A percentile compares a stretch with the other conserved stretches of the same genome.
These are phyloP conservation scores for Cystofilobasidium macerans DNA, from an alignment of 768 basidiomycete genomes.

Conservation along the genomic window DNA sequence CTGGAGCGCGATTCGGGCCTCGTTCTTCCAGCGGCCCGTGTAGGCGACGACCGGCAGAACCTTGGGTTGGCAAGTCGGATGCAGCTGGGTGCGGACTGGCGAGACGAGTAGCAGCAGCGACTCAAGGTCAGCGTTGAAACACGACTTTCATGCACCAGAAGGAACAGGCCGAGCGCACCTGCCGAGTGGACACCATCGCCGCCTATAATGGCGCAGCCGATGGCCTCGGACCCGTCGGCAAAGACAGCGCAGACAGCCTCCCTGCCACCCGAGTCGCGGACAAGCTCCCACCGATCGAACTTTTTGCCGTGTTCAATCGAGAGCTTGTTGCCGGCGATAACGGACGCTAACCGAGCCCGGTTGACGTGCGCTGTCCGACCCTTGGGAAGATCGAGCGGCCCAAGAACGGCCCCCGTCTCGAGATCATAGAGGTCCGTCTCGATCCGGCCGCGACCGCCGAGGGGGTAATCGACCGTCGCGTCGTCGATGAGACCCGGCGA, in stretches of 20 bases:
- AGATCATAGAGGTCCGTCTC: background rate
- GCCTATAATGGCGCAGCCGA: conserved; percentile 19
- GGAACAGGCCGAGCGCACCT: conserved; percentile 2
- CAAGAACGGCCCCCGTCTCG: conserved; percentile 29
- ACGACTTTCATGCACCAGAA: background rate
- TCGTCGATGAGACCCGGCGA: background rate
- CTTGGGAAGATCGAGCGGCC: conserved; percentile 31
- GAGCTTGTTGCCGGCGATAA: background rate
- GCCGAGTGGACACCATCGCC: conserved; percentile 16
- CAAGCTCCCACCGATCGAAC: conserved; percentile 12
- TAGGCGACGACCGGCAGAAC: conserved; percentile 21
- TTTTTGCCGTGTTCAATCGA: conserved; percentile 7
- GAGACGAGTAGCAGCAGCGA: background rate
- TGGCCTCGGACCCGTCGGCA: conserved; percentile 2
- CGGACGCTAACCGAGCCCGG: background rate
- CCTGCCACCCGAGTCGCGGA: conserved; percentile 10
- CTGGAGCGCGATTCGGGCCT: background rate
- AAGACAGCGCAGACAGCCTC: conserved; percentile 16
- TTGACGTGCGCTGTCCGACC: conserved; percentile 8
- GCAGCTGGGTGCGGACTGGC: conserved; percentile 15
- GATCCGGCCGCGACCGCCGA: conserved; percentile 16
- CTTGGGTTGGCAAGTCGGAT: conserved; percentile 4
- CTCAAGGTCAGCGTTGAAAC: background rate
- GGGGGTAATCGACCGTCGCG: conserved; percentile 10
- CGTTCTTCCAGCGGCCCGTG: conserved; percentile 5